Evolutionary conservation across 2,329 filamentous ascomycete genomes (phyloP), one percentile per base, ranked within the genome.

Genomic region (Exophiala aquamarina): DNA sequence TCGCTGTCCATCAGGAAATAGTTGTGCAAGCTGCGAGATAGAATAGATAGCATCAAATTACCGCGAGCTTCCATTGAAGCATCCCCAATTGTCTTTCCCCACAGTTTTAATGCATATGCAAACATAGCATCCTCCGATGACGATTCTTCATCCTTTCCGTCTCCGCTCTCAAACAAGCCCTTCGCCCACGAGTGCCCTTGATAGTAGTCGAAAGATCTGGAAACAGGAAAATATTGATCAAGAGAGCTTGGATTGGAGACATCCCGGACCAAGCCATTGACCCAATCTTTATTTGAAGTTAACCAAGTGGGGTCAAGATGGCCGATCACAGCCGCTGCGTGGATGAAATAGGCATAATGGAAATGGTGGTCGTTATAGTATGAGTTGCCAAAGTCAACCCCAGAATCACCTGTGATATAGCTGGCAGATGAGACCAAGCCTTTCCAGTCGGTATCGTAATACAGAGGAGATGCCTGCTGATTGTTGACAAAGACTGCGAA

Each of bases 151-250:
- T 77, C 75, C 49, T 76, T 77, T 6, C 75, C 76, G 43, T 80
- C 77, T 4, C 69, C 73, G 14, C 75, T 78, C 34, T 73, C 72
- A 52, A 73, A 76, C 1, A 79, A 63, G 1, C 71, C 73, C 61
- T 77, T 89, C 2, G 92, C 92, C 89, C 92, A 96, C 49, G 86
- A 90, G 74, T 97, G 93, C 2, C 92, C 93, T 61, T 94, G 83
- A 66, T 84, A 97, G 89, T 89, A 96, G 68, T 97, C 93, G 62
- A 96, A 97, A 47, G 76, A 81, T 39, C 93, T 81, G 52, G 79
- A 91, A 57, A 89, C 84, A 0, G 92, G 91, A 66, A 94, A 97
- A 59, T 82, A 82, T 20, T 76, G 73, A 63, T 95, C 91, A 14
- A 77, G 65, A 2, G 74, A 63, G 57, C 80, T 84, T 0, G 90